A percentile compares a stretch with the other conserved stretches of the same genome.
Conservation (phyloP, 108 stramenopile genomes). For the Pseudonitzschia pungens region DNA sequence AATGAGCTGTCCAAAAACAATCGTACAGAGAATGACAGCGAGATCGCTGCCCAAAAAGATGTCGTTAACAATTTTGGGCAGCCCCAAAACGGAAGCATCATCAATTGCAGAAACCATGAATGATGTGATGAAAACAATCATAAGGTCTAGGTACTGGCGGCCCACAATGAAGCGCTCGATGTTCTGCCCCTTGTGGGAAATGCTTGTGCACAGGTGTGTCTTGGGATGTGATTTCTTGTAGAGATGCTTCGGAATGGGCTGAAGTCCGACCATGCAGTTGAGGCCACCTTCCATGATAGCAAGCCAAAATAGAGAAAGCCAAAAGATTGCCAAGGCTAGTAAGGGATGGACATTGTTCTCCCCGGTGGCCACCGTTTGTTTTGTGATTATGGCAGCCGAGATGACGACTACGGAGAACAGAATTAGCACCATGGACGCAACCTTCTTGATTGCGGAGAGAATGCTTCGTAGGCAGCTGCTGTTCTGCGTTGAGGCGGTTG, state of each 20-base stretch:
- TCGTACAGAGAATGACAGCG: conserved; percentile 55
- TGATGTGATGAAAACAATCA: conserved; percentile 60
- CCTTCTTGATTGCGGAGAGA: conserved; percentile 32
- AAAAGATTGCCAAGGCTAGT: conserved; percentile 49
- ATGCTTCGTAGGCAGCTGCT: not conserved
- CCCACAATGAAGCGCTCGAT: conserved; percentile 71
- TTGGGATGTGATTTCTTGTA: conserved; percentile 55
- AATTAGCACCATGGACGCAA: conserved; percentile 42
- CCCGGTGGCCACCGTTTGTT: conserved; percentile 44
- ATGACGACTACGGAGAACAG: conserved; percentile 56
- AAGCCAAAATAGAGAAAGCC: conserved; percentile 58
- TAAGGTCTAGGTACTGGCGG: conserved; percentile 62
- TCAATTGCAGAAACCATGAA: conserved; percentile 48
- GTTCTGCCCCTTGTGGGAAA: conserved; percentile 66
- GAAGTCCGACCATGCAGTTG: conserved; percentile 60
- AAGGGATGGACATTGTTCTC: conserved; percentile 43
- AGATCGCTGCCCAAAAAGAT: conserved; percentile 56
- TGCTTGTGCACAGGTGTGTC: conserved; percentile 42
- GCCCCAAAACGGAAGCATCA: conserved; percentile 34
- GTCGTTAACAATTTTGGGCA: conserved; percentile 30
- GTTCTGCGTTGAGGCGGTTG: not conserved
- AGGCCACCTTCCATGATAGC: conserved; percentile 76
- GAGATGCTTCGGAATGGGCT: conserved; percentile 48
- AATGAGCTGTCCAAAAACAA: conserved; percentile 62
- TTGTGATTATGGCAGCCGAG: conserved; percentile 50